Evolutionary conservation across 2,329 filamentous ascomycete species (phyloP).

Genomic region (Hypoxylon sp.): DNA sequence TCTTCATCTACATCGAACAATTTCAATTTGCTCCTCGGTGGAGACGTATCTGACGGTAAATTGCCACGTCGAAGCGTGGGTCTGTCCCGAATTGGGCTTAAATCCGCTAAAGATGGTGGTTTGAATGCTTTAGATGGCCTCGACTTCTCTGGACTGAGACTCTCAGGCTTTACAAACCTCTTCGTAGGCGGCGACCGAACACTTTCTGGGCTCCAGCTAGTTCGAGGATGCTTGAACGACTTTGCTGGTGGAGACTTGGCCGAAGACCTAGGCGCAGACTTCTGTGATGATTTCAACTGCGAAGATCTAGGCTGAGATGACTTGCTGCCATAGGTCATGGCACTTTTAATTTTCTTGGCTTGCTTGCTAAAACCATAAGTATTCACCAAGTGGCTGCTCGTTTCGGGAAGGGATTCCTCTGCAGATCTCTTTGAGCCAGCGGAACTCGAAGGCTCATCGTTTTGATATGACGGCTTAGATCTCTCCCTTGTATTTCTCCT

Average conservation of each 20-base stretch:
- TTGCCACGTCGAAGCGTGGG: slow-evolving; percentile 8
- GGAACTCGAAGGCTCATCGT: slow-evolving; percentile 40
- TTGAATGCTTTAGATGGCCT: slow-evolving; percentile 31
- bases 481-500: slow-evolving; percentile 21
- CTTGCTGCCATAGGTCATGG: slow-evolving; percentile 28
- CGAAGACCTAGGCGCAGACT: slow-evolving; percentile 32
- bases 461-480: slow-evolving; percentile 16
- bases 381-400: slow-evolving; percentile 36
- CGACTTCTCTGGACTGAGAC: slow-evolving; percentile 31
- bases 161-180: slow-evolving; percentile 25
- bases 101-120: slow-evolving; percentile 10
- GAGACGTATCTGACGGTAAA: slow-evolving; percentile 25
- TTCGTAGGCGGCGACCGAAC: slow-evolving; percentile 10
- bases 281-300: slow-evolving; percentile 41
- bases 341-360: slow-evolving; percentile 19
- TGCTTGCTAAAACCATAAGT: slow-evolving; percentile 32
- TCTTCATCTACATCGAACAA: slow-evolving; percentile 21
- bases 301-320: slow-evolving; percentile 38
- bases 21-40: slow-evolving; percentile 28
- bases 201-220: slow-evolving; percentile 25
- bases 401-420: slow-evolving; percentile 29
- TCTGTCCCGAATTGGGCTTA: slow-evolving; percentile 26
- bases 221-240: slow-evolving; percentile 10
- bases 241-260: slow-evolving; percentile 14
- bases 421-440: slow-evolving; percentile 48